Evolutionary conservation across 495 filamentous ascomycete species (phyloP).

Genomic region (Ramalina intermedia): DNA sequence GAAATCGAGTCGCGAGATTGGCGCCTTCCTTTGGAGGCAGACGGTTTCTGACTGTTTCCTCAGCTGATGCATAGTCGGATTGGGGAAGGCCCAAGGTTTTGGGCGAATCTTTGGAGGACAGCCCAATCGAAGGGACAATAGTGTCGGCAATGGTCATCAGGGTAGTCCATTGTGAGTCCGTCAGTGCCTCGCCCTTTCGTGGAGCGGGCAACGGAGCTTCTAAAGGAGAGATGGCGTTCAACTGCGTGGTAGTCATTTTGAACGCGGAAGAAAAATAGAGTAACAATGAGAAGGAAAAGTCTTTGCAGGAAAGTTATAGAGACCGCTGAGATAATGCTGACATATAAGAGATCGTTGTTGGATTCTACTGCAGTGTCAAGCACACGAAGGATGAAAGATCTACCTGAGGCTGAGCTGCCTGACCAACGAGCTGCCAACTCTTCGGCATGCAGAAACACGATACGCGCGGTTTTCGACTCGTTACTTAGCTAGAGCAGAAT

Average conservation of each 20-base stretch:
- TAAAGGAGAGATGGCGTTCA: slow-evolving; percentile 19
- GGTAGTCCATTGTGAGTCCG: slow-evolving; percentile 38
- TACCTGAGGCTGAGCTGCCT: too few relatives aligned
- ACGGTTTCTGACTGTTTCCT: slow-evolving; percentile 16
- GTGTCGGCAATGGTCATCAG: slow-evolving; percentile 41
- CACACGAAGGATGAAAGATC: too few relatives aligned
- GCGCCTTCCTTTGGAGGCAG: slow-evolving; percentile 21
- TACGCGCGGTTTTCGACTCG: too few relatives aligned
- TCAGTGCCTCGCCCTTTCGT: slow-evolving; percentile 27
- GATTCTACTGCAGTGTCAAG: too few relatives aligned
- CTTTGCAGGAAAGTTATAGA: too few relatives aligned
- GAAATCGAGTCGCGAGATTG: slow-evolving; percentile 25
- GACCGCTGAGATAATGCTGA: too few relatives aligned
- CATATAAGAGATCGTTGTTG: too few relatives aligned
- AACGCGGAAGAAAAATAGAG: background rate
- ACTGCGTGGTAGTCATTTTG: slow-evolving; percentile 12
- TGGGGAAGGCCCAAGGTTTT: slow-evolving; percentile 16
- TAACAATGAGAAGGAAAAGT: too few relatives aligned
- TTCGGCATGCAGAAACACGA: background rate
- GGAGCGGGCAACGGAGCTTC: slow-evolving; percentile 30
- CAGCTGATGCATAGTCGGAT: slow-evolving; percentile 22
- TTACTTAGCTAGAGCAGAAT: too few relatives aligned
- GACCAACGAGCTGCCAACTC: background rate
- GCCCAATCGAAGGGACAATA: slow-evolving; percentile 36
- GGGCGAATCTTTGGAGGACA: slow-evolving; percentile 11